Conservation (phyloP, 768 basidiomycete species). For the Cyathus striatus region DNA sequence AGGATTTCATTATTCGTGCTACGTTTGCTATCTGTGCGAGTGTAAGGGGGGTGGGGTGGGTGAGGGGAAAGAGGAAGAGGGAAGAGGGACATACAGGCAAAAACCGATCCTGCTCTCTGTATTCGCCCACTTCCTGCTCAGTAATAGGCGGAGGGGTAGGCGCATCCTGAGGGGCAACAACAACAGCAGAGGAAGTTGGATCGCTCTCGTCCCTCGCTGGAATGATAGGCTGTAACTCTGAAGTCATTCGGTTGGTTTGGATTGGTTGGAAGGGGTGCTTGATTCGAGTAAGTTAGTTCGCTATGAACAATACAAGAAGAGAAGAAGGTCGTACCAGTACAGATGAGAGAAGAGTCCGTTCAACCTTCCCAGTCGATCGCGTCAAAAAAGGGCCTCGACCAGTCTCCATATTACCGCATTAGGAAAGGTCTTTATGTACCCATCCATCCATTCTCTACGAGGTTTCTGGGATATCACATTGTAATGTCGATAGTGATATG, state of each 20-base stretch:
- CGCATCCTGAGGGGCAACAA: constrained; percentile 33
- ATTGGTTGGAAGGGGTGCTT: neutral
- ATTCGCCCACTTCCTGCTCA: constrained; percentile 90
- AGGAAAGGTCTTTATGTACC: too few species aligned
- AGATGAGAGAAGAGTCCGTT: too few species aligned
- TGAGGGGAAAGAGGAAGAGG: neutral
- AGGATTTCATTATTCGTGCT: constrained; percentile 93
- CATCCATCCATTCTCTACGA: too few species aligned
- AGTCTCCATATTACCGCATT: too few species aligned
- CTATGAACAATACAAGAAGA: too few species aligned
- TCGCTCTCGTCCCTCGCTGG: constrained; percentile 30
- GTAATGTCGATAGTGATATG: too few species aligned
- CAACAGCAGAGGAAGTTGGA: constrained; percentile 23
- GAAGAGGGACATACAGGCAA: constrained; percentile 67
- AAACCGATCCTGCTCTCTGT: constrained; percentile 92
- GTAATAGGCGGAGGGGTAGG: constrained; percentile 71
- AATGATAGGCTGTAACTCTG: constrained; percentile 38
- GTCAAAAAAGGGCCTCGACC: too few species aligned
- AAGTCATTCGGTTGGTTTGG: constrained; percentile 9
- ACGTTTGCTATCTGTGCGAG: constrained; percentile 88
- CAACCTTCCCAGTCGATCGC: too few species aligned
- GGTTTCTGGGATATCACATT: too few species aligned
- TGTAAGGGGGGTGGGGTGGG: neutral
- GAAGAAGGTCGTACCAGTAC: too few species aligned
- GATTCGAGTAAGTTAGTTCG: too few species aligned